These are phyloP conservation scores for Echium plantagineum DNA, from an alignment of 257 asterid genomes.

Conservation along the genomic window DNA sequence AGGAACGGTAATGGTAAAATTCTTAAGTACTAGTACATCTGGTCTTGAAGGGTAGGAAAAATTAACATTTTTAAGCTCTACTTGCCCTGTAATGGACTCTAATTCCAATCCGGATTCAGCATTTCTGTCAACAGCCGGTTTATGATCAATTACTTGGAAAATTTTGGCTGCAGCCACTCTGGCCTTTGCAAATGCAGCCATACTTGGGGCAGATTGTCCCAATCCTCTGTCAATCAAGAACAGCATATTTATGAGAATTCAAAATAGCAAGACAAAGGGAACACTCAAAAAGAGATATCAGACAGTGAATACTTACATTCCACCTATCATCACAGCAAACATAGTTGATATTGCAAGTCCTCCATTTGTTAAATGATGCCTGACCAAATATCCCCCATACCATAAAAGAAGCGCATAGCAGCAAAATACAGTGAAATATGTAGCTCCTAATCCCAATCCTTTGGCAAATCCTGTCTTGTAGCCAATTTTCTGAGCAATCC, in stretches of 20 bases:
- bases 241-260: not conserved
- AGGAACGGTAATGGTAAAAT: slow-evolving; percentile 50
- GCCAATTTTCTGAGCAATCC: slow-evolving; percentile 53
- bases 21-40: slow-evolving; percentile 44
- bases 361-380: slow-evolving; percentile 80
- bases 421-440: slow-evolving; percentile 77
- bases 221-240: slow-evolving; percentile 39
- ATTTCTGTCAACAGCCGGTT: slow-evolving; percentile 48
- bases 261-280: not conserved
- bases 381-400: slow-evolving; percentile 87
- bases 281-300: not conserved
- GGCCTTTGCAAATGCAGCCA: slow-evolving; percentile 90
- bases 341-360: slow-evolving; percentile 88
- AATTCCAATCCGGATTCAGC: slow-evolving; percentile 50
- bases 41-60: slow-evolving; percentile 79
- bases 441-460: slow-evolving; percentile 80
- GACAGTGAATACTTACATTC: slow-evolving; percentile 45
- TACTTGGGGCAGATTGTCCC: slow-evolving; percentile 87
- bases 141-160: slow-evolving; percentile 64
- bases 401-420: slow-evolving; percentile 82
- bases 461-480: slow-evolving; percentile 70
- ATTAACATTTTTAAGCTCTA: slow-evolving; percentile 59
- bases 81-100: slow-evolving; percentile 52
- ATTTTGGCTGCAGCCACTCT: slow-evolving; percentile 89
- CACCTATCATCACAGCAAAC: slow-evolving; percentile 98